Conservation (phyloP, 441 rosid species). For the Arabidopsis hybrid region DNA sequence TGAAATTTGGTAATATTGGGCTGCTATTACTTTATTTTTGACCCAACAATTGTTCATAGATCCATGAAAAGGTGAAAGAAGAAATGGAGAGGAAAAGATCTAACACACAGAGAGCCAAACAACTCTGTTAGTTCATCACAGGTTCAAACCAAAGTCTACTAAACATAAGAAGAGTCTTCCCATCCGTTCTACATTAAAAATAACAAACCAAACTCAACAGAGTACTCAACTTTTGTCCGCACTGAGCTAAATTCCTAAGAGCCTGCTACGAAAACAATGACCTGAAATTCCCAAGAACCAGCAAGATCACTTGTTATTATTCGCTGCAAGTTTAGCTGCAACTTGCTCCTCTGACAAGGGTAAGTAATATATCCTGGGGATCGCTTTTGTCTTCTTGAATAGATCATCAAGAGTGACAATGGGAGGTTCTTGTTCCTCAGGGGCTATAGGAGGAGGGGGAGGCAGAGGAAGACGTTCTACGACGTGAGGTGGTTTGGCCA, state of each 20-base stretch:
- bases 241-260: constrained; percentile 40
- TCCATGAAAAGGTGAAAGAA: constrained; percentile 1
- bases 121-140: constrained; percentile 30
- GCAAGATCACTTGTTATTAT: constrained; percentile 54
- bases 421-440: constrained; percentile 78
- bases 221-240: constrained; percentile 40
- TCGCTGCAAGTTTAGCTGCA: constrained; percentile 67
- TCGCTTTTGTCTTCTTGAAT: constrained; percentile 88
- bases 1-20: neutral
- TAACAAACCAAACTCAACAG: constrained; percentile 41
- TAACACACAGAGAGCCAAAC: constrained; percentile 23
- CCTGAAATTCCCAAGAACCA: constrained; percentile 7
- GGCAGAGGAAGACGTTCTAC: constrained; percentile 65
- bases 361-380: constrained; percentile 92
- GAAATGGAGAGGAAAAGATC: constrained; percentile 17
- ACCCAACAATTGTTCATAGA: constrained; percentile 17
- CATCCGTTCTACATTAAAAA: constrained; percentile 41
- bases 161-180: constrained; percentile 36
- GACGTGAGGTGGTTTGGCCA: constrained; percentile 53
- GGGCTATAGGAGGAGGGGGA: constrained; percentile 69
- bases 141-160: constrained; percentile 33
- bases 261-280: constrained; percentile 39
- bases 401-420: constrained; percentile 93
- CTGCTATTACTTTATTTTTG: neutral
- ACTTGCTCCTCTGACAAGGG: constrained; percentile 93